Evolutionary conservation across 2,329 filamentous ascomycete genomes (phyloP).

Genomic region (Arthrobotrys megalospora): DNA sequence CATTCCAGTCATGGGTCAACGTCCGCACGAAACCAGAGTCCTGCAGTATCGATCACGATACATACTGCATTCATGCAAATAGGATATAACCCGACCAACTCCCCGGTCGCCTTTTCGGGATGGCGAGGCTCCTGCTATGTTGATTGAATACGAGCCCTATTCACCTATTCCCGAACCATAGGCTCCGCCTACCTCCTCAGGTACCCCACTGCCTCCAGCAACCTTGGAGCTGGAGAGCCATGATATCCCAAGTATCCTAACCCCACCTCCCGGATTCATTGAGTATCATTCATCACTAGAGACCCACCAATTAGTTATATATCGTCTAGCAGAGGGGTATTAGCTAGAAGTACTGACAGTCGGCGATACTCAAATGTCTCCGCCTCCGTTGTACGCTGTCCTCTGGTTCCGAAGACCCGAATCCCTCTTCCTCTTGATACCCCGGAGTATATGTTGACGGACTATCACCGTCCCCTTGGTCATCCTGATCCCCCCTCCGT

Average conservation of each 20-base stretch:
- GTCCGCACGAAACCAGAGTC: neutral
- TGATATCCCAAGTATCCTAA: neutral
- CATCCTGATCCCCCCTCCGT: slow-evolving; percentile 1
- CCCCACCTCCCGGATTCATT: neutral
- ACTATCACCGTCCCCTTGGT: slow-evolving; percentile 1
- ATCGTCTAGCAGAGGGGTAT: too few species aligned
- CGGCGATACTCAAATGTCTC: slow-evolving; percentile 15
- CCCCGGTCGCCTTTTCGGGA: neutral
- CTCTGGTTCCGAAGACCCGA: slow-evolving; percentile 13
- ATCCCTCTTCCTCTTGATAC: neutral
- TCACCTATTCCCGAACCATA: neutral
- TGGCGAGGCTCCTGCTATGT: neutral
- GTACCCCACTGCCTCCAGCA: neutral
- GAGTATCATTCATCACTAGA: slow-evolving; percentile 14
- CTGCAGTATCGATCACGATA: neutral
- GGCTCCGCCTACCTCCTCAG: neutral
- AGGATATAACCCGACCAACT: neutral
- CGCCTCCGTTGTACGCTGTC: slow-evolving; percentile 9
- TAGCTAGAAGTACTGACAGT: neutral
- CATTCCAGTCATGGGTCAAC: neutral
- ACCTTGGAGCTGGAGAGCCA: slow-evolving; percentile 2
- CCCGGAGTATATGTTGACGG: slow-evolving; percentile 1
- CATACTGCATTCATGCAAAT: neutral
- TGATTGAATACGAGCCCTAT: neutral
- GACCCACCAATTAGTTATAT: neutral